Evolutionary conservation across 371 early-diverging fungal genomes (phyloP).

Genomic region (Mortierella sp.): DNA sequence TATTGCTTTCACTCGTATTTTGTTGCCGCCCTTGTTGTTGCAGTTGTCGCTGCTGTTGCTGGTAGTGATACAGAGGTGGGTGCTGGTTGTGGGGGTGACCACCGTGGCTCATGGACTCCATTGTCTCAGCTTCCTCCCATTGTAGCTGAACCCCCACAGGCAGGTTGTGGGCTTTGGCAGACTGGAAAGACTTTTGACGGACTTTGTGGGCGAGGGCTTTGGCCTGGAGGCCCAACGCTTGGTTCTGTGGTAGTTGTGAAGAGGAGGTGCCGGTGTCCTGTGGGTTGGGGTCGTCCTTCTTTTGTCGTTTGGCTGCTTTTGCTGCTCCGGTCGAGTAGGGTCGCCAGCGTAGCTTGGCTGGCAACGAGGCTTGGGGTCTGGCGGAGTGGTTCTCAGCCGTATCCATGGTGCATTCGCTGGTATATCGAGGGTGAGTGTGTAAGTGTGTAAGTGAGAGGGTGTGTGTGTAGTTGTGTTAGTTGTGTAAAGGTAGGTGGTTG

Average conservation of each 20-base stretch:
- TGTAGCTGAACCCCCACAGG: slow-evolving; percentile 37
- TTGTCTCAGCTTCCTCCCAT: slow-evolving; percentile 53
- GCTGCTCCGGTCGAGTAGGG: slow-evolving; percentile 36
- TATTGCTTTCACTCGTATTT: not conserved
- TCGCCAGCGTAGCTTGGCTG: slow-evolving; percentile 50
- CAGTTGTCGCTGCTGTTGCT: not conserved
- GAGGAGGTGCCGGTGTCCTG: not conserved
- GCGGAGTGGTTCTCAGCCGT: slow-evolving; percentile 30
- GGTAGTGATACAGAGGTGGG: slow-evolving; percentile 19
- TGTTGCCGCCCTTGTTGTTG: not conserved
- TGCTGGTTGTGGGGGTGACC: slow-evolving; percentile 41
- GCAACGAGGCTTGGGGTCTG: slow-evolving; percentile 21
- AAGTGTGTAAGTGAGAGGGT: not conserved
- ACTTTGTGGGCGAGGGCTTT: slow-evolving; percentile 40
- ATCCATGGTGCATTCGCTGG: slow-evolving; percentile 27
- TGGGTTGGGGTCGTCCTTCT: slow-evolving; percentile 13
- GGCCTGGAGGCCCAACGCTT: not conserved
- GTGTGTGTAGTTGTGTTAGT: not conserved
- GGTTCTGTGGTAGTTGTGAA: not conserved
- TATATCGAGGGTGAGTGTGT: not conserved
- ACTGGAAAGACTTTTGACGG: slow-evolving; percentile 7
- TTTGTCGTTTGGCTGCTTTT: slow-evolving; percentile 18
- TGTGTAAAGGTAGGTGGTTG: not conserved
- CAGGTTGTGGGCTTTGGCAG: not conserved
- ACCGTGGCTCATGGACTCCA: slow-evolving; percentile 50